Conservation (phyloP, 495 filamentous ascomycete genomes). For the Hyaloscypha bicolor region DNA sequence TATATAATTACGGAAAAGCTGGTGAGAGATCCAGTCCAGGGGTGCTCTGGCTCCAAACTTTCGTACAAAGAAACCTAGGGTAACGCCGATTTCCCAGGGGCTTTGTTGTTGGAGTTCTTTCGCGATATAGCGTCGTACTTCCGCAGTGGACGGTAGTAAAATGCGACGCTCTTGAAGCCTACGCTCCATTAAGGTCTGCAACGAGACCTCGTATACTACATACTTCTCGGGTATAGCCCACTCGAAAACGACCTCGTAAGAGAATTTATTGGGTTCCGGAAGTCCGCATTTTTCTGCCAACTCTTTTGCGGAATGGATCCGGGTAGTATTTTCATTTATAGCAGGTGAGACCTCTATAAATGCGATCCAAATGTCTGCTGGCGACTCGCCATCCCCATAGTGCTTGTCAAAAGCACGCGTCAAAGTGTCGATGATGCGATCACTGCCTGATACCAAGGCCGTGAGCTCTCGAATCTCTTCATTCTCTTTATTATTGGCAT, state of each 20-base stretch:
- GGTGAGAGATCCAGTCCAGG: conserved; percentile 24
- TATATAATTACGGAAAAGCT: conserved; percentile 26
- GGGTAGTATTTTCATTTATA: conserved; percentile 4
- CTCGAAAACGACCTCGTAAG: conserved; percentile 24
- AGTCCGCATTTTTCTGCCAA: conserved; percentile 19
- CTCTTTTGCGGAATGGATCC: conserved; percentile 18
- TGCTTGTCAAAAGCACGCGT: conserved; percentile 24
- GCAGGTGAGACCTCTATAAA: conserved; percentile 20
- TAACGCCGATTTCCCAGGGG: conserved; percentile 25
- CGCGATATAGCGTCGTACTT: conserved; percentile 15
- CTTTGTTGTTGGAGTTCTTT: conserved; percentile 19
- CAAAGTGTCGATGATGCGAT: conserved; percentile 24
- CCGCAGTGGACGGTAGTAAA: conserved; percentile 16
- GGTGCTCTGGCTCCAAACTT: conserved; percentile 28
- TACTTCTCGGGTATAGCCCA: conserved; percentile 30
- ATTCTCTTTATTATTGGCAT: neutral
- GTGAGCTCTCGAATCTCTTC: conserved; percentile 17
- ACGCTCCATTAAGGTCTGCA: conserved; percentile 26
- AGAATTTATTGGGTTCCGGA: conserved; percentile 7
- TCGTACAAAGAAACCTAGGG: conserved; percentile 22
- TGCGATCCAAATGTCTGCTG: conserved; percentile 27
- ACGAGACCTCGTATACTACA: conserved; percentile 24
- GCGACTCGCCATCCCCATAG: conserved; percentile 20
- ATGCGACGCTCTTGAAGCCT: conserved; percentile 23
- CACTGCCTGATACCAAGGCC: conserved; percentile 21